phyloP scores from a whole-genome alignment of 805 yeast genomes.

The Osmozyma mogii region DNA sequence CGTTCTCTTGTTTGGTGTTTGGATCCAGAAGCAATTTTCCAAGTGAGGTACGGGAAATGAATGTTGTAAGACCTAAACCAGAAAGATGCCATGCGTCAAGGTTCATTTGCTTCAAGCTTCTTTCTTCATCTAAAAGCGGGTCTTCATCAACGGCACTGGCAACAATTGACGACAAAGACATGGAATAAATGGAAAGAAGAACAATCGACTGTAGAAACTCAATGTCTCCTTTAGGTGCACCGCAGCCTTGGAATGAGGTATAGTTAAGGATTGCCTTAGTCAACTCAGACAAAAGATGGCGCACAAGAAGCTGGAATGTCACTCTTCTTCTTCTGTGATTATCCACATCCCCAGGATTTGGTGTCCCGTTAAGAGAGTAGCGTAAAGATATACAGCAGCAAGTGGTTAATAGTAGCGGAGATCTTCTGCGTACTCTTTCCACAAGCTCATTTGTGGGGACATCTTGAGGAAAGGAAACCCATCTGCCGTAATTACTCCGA shows the following conservation, averaged over 20 bases:
- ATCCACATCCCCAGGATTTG: constrained; percentile 19
- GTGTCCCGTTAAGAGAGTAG: constrained; percentile 27
- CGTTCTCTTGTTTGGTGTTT: constrained; percentile 3
- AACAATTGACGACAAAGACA: constrained; percentile 44
- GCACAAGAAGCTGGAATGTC: constrained; percentile 34
- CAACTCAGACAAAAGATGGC: constrained; percentile 43
- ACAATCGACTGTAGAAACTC: constrained; percentile 67
- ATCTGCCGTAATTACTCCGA: constrained; percentile 61
- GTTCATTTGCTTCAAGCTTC: constrained; percentile 28
- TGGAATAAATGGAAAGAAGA: constrained; percentile 55
- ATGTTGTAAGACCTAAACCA: constrained; percentile 57
- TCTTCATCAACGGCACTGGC: constrained; percentile 11
- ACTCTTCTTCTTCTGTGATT: constrained; percentile 18
- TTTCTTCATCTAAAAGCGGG: constrained; percentile 6
- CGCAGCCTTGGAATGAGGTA: constrained; percentile 16
- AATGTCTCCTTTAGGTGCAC: constrained; percentile 18
- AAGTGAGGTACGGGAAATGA: constrained; percentile 43
- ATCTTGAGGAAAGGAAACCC: constrained; percentile 65
- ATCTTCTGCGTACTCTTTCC: constrained; percentile 38
- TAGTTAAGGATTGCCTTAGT: constrained; percentile 32
- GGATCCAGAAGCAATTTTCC: constrained; percentile 26
- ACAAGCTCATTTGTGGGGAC: constrained; percentile 42
- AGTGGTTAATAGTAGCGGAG: constrained; percentile 59
- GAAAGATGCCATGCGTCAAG: constrained; percentile 69
- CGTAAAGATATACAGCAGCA: constrained; percentile 59